Evolutionary conservation across 805 yeast genomes (phyloP), one percentile per base, ranked within the genome.

Genomic region (Teunomyces funiuensis): DNA sequence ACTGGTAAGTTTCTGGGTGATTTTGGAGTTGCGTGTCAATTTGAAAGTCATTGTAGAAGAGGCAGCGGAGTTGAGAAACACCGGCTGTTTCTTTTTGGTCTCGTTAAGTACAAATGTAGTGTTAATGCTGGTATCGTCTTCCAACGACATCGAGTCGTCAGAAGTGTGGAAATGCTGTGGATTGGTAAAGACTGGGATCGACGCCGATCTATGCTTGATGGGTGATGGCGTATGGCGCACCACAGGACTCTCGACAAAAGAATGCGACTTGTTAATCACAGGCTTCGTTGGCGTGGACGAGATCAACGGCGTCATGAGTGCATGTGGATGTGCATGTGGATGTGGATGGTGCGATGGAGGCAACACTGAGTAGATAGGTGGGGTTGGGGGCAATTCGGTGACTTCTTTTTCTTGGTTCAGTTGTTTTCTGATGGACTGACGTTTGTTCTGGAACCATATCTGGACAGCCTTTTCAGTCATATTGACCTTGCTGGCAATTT

Each of bases 401-500:
- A 71, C 54, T 52, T 71, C 75, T 47, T 55, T 65, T 37, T 69
- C 74, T 11, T 52, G 41, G 30, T 49, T 46, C 41, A 56, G 53
- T 38, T 66, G 71, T 52, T 82, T 79, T 55, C 89, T 77, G 48
- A 84, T 65, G 27, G 90, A 76, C 65, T 91, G 97, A 63, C 99
- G 79, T 63, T 82, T 86, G 65, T 93, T 93, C 67, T 93, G 99
- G 68, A 93, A 93, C 99, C 99, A 93, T 48, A 91, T 88, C 68
- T 93, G 99, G 26, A 93, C 96, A 2, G 97, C 96, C 62, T 90
- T 88, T 63, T 90, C 97, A n/a, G 91, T 80, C 98, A 93, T 93
- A 51, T 82, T 82, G 29, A 93, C 95, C 49, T 73, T 78, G 22
- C 69, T 63, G 4, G 98, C 96, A 50, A 93, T 86, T 49, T 83